Base-by-base conservation (phyloP, 2,329 filamentous ascomycete species). In the Ustulina deusta region DNA sequence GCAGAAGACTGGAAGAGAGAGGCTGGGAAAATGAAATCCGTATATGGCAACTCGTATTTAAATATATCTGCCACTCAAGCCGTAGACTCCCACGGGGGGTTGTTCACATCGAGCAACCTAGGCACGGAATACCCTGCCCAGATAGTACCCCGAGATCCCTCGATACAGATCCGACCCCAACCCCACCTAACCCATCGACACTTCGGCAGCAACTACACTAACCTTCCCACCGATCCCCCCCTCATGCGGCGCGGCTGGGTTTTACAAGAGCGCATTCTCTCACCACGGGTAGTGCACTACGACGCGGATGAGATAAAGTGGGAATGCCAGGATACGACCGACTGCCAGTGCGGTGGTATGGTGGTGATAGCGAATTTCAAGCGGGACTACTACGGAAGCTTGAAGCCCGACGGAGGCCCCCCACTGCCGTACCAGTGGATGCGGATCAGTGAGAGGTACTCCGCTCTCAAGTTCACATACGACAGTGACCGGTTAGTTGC, bases 1-100 rank as follows among this genome's bases (percentile, higher is more conserved):
- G 42, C 52, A 1, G 66, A 73, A 58, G 77, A 78, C 55, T 77
- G 74, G 75, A 58, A 72, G 40, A 57, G 65, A 13, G 73, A 78
- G 61, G 72, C 74, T 2, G 51, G 57, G 6, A 51, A 27, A 34
- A 73, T 73, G 72, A 69, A 63, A 34, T 46, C 34, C 38, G 65
- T 71, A 15, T 73, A 72, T 40, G 65, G 69, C n/a, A 70, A 69
- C 48, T 63, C 72, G 34, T 67, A 65, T 29, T 48, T 72, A 22
- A 73, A 68, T 27, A 72, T 73, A 49, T 66, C 70, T 6, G 71
- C 70, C 9, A 46, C 29, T 9, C 42, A 58, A 29, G 65, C 68
- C 3, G 20, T 48, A 11, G 61, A 61, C 25, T 64, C 55, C 22
- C 27, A 57, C 36, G 63, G 51, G 13, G 56, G 40, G 1, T 13